A percentile compares a stretch with the other conserved stretches of the same genome.
Conservation (phyloP, 257 asterid species). For the Marsdenia floribunda region DNA sequence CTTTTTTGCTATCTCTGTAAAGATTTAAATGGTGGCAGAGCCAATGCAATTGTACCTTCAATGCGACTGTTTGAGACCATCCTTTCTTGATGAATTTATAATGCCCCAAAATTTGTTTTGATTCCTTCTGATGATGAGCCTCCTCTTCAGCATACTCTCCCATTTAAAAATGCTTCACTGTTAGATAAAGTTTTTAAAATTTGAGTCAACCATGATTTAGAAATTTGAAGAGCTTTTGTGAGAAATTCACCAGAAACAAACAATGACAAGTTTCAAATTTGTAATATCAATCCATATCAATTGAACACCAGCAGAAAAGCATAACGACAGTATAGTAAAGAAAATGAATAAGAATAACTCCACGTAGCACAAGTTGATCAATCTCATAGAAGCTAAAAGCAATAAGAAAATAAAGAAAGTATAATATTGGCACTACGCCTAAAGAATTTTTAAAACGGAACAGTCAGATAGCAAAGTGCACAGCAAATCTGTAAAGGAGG, state of each 20-base stretch:
- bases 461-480: background rate
- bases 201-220: conserved; percentile 4
- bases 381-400: background rate
- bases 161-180: conserved; percentile 1
- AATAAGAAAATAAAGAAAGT: background rate
- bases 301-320: background rate
- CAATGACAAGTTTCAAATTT: background rate
- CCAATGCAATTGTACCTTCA: conserved; percentile 3
- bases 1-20: background rate
- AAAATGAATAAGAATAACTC: background rate
- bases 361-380: background rate
- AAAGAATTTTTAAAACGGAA: background rate
- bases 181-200: background rate
- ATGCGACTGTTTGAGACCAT: conserved; percentile 2
- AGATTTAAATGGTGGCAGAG: background rate
- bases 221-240: background rate
- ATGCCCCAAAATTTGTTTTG: conserved; percentile 6
- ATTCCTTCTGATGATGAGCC: background rate
- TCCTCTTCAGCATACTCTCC: conserved; percentile 13
- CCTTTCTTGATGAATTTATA: conserved; percentile 4
- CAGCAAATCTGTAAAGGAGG: background rate
- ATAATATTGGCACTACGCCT: background rate
- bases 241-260: conserved; percentile 1
- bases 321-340: background rate
- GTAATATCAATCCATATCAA: background rate